These are phyloP conservation scores for Mortierella sp. DNA, from an alignment of 371 early-diverging fungal genomes.

Conservation along the genomic window DNA sequence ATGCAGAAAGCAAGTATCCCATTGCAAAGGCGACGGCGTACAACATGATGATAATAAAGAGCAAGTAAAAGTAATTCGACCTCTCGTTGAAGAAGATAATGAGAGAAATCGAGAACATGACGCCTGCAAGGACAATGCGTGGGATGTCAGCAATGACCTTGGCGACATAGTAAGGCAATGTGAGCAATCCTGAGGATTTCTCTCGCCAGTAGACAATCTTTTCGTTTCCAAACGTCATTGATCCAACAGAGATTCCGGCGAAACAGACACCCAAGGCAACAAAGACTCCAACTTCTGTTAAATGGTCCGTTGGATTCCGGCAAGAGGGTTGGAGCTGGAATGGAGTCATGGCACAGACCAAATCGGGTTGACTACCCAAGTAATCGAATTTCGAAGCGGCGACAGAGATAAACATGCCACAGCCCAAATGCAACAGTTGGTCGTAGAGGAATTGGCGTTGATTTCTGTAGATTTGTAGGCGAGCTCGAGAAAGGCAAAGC, in stretches of 20 bases:
- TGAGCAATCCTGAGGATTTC: slow-evolving; percentile 60
- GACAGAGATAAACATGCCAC: slow-evolving; percentile 61
- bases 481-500: slow-evolving; percentile 58
- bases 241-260: slow-evolving; percentile 59
- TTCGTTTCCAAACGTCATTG: slow-evolving; percentile 57
- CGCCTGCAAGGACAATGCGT: slow-evolving; percentile 61
- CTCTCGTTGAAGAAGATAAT: slow-evolving; percentile 64
- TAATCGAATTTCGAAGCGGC: slow-evolving; percentile 57
- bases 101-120: slow-evolving; percentile 64
- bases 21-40: slow-evolving; percentile 54
- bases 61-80: slow-evolving; percentile 46
- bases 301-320: slow-evolving; percentile 37
- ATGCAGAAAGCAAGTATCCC: slow-evolving; percentile 62
- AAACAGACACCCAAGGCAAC: slow-evolving; percentile 58
- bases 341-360: slow-evolving; percentile 60
- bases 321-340: slow-evolving; percentile 50
- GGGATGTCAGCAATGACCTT: slow-evolving; percentile 67
- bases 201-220: slow-evolving; percentile 68
- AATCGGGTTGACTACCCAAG: slow-evolving; percentile 59
- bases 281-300: slow-evolving; percentile 58
- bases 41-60: slow-evolving; percentile 49
- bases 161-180: slow-evolving; percentile 65
- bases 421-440: slow-evolving; percentile 65
- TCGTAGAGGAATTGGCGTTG: slow-evolving; percentile 61
- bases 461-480: slow-evolving; percentile 64